Evolutionary conservation across 805 yeast genomes (phyloP), one percentile per base, ranked within the genome.

Genomic region (Spathaspora sp.): DNA sequence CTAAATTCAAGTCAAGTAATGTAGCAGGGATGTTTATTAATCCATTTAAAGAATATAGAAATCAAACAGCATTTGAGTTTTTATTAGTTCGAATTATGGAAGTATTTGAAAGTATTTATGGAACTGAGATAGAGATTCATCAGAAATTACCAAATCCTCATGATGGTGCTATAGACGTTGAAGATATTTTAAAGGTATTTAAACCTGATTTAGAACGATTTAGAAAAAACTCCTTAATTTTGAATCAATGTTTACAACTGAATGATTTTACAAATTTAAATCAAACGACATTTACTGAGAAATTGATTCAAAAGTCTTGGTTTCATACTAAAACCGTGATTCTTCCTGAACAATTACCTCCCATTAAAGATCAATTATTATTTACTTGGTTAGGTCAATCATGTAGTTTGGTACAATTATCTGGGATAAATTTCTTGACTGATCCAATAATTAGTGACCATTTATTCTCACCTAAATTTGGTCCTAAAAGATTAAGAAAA

Each of bases 381-480:
- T 80, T 86, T 60, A 90, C 97, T 0, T 93, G 98, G 98, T 67
- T 93, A 42, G 98, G 98, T 3, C 98, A 93, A 65, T 86, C 94
- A 52, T 91, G 97, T 66, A 80, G 92, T 2, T 78, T 81, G 49
- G 72, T 91, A 3, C 90, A 88, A 60, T 66, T 90, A 1, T 78
- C 86, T 4, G 85, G 86, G 1, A 68, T 89, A n/a, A 87, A 85
- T 53, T 76, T 93, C 52, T 66, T 93, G 39, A 87, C 97, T 2
- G 98, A 93, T 65, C 98, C 98, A 0, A 70, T 91, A 31, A 86
- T 93, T 60, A 72, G 78, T 48, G 80, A 86, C 54, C 83, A 79
- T 57, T 71, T 93, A 32, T 78, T 93, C 32, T 76, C 77, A 52
- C 75, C 81, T 42, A 66, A 72, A 2, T 54, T 89, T 17, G 98